These are phyloP conservation scores for Colletotrichum sidae DNA, from an alignment of 2,329 filamentous ascomycete genomes.

Conservation along the genomic window DNA sequence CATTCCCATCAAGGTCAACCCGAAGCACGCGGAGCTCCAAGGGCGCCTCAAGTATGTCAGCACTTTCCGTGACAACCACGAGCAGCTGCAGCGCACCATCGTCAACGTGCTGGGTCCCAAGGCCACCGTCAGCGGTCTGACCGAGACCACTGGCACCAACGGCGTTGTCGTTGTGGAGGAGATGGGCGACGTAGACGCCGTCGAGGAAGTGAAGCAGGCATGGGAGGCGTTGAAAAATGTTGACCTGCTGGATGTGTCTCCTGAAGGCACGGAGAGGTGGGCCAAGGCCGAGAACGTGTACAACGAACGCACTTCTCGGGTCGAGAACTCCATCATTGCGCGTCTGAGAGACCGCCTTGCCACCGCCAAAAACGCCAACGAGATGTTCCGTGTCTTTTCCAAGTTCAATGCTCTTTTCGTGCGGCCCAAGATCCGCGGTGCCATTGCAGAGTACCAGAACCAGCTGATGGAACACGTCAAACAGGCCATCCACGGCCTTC, in stretches of 20 bases:
- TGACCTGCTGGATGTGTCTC: slow-evolving; percentile 91
- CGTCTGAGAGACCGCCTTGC: slow-evolving; percentile 91
- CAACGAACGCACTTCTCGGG: slow-evolving; percentile 95
- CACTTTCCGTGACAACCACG: slow-evolving; percentile 96
- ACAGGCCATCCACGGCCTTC: slow-evolving; percentile 90
- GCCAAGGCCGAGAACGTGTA: slow-evolving; percentile 95
- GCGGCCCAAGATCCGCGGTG: slow-evolving; percentile 97
- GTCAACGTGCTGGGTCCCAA: slow-evolving; percentile 93
- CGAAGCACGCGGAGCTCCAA: slow-evolving; percentile 89
- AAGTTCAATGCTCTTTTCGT: slow-evolving; percentile 99
- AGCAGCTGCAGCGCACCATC: slow-evolving; percentile 96
- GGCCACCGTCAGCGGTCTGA: slow-evolving; percentile 65
- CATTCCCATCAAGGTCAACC: slow-evolving; percentile 95
- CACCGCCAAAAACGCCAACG: slow-evolving; percentile 95
- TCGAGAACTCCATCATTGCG: slow-evolving; percentile 99
- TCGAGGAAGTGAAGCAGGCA: slow-evolving; percentile 94
- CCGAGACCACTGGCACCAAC: slow-evolving; percentile 64
- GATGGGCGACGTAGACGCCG: slow-evolving; percentile 96
- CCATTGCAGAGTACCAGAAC: slow-evolving; percentile 97
- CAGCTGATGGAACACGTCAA: slow-evolving; percentile 99
- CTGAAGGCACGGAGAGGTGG: slow-evolving; percentile 91
- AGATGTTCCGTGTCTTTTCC: slow-evolving; percentile 99
- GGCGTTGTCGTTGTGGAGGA: slow-evolving; percentile 85
- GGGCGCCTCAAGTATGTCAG: slow-evolving; percentile 92
- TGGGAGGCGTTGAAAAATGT: slow-evolving; percentile 96